Percentiles rank a stretch among this genome's conserved stretches.
Conservation (phyloP, 106 monocot species). For the Apostasia shenzhenica region DNA sequence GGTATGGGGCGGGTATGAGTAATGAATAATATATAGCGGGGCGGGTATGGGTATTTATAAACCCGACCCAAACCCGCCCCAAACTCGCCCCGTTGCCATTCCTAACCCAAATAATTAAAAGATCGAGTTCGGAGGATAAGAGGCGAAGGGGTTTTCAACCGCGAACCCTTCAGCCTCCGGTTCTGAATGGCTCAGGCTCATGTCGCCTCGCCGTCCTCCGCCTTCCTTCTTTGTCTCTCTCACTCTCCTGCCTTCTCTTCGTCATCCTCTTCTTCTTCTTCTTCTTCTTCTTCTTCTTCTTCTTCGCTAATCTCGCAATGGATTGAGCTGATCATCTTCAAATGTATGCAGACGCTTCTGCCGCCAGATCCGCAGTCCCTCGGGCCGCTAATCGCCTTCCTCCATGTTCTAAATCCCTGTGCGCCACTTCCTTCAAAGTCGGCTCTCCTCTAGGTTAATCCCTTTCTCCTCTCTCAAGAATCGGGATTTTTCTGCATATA, state of each 20-base stretch:
- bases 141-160: neutral
- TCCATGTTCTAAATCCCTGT: neutral
- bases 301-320: neutral
- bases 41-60: too few species aligned
- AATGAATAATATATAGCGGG: too few species aligned
- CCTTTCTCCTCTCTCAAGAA: neutral
- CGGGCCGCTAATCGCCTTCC: neutral
- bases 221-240: slow-evolving; percentile 4
- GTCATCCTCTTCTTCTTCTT: neutral
- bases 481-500: neutral
- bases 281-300: neutral
- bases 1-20: too few species aligned
- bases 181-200: slow-evolving; percentile 11
- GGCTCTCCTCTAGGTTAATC: slow-evolving; percentile 10
- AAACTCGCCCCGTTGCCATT: too few species aligned
- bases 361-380: neutral
- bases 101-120: too few species aligned
- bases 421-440: slow-evolving; percentile 20
- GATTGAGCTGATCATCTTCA: neutral
- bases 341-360: slow-evolving; percentile 1
- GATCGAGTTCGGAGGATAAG: neutral
- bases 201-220: neutral
- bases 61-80: too few species aligned
- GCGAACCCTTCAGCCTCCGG: neutral
- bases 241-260: neutral